Evolutionary conservation across 345 rosid species (phyloP), one percentile per base, ranked within the genome.

Genomic region (Microcos paniculata): DNA sequence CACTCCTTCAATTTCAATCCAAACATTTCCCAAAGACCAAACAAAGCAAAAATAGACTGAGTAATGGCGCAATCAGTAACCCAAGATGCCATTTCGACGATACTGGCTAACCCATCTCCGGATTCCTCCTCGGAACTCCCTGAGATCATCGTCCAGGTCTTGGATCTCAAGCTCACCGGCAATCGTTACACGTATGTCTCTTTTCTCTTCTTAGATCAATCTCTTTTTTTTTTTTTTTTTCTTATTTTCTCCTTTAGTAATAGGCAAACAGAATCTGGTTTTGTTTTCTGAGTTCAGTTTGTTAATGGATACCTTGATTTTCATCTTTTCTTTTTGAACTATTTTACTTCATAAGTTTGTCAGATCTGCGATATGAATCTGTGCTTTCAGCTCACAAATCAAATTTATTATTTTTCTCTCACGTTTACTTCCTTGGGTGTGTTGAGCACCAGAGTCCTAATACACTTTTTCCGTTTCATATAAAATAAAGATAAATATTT

Each of bases 101-200:
- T 93, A 4, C 79, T 91, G 42, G 75, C 91, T 1, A 81, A 84
- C 72, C 98, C 94, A 1, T 88, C 93, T 14, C 91, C 93, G 5
- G 97, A 91, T 71, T 86, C 94, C 0, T 66, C 86, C 28, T 65
- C 88, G 0, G 84, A 85, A 63, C 75, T 89, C 31, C 83, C 90
- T 38, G 90, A 85, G 28, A 80, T 95, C 76, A 67, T 93, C 45
- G 85, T 91, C 49, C 98, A 95, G 74, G 92, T 93, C 62, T 82
- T 94, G 64, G 93, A 93, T 79, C 98, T 95, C 51, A 91, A 90
- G 76, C 87, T 90, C 46, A 85, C 90, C 11, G 98, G 99, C 53
- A 93, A 89, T 70, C 85, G 97, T 43, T 91, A 91, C 74, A 86
- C 89, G 99, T 93, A 69, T 70, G 81, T 23, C 24, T 71, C 65